These are phyloP conservation scores for Diddensiella transvaalensis DNA, from an alignment of 805 yeast genomes.

Conservation along the genomic window DNA sequence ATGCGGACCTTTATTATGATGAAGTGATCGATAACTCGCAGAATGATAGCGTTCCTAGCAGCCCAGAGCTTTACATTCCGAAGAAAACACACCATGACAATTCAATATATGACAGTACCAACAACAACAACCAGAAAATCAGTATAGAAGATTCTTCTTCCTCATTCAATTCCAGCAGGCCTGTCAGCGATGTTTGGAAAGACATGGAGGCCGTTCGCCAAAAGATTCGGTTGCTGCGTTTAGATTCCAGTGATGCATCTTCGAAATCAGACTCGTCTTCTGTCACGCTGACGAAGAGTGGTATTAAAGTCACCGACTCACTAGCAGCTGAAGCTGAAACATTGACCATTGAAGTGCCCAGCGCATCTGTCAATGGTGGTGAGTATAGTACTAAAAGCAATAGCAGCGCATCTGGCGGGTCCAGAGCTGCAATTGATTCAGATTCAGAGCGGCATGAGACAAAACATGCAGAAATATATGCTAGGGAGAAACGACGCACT, in stretches of 20 bases:
- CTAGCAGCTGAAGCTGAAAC: neutral
- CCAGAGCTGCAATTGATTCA: conserved; percentile 2
- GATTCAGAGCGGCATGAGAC: neutral
- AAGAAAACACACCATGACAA: too few relatives aligned
- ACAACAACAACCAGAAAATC: neutral
- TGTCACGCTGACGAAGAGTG: too few relatives aligned
- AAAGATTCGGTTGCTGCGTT: conserved; percentile 10
- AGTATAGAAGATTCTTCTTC: neutral
- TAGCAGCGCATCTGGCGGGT: conserved; percentile 5
- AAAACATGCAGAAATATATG: neutral
- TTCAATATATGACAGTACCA: too few relatives aligned
- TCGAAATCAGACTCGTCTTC: too few relatives aligned
- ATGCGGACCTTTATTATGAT: neutral
- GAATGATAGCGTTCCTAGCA: neutral
- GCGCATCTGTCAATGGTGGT: neutral
- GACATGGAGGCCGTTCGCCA: conserved; percentile 14
- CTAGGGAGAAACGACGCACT: neutral
- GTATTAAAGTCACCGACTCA: too few relatives aligned
- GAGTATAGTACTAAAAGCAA: neutral
- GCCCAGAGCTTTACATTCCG: neutral
- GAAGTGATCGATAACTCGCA: too few relatives aligned
- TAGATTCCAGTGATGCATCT: conserved; percentile 1
- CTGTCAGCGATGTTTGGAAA: neutral
- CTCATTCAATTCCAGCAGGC: neutral
- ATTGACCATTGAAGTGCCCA: neutral